Evolutionary conservation across 164 flowering plant species (phyloP), one percentile per base, ranked within the genome.

Genomic region (Macadamia integrifolia): DNA sequence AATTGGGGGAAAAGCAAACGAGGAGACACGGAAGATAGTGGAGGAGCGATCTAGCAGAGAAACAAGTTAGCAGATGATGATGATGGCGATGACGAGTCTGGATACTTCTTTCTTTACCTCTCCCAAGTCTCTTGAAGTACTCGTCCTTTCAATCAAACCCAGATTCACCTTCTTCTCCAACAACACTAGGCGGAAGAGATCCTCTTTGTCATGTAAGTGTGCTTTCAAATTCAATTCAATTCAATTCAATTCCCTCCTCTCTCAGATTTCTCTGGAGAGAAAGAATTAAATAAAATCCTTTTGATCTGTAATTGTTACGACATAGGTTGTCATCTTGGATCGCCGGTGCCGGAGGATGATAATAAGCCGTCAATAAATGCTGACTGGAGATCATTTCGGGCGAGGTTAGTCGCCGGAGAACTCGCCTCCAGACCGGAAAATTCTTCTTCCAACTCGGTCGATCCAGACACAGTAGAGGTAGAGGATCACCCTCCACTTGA

Each of bases 301-400:
- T 23, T 23, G 23, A 23, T 23, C 23, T 23, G 23, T 23, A 23
- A 23, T 23, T 23, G 23, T 23, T 23, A 23, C 1, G 1, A 0
- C 11, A 6, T 29, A 89, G 93, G 90, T 72, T 86, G 88, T 64
- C 81, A 68, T 9, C 43, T 67, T 60, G 74, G 74, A 11, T 78
- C 88, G 61, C 61, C 77, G 48, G 67, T 75, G 10, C 64, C 81
- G 0, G 76, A 76, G 15, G 85, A 79, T 12, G 88, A 77, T n/a
- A 71, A 50, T 9, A 73, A 65, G 13, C 76, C 80, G 1, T 10
- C 42, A 0, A 18, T 71, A 14, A 69, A 72, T 35, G 66, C 82
- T 1, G 98, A 93, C 56, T 93, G 97, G 97, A 65, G 96, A 73
- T 77, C 93, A 15, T 93, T 91, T 72, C 78, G 98, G 69, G 97